Evolutionary conservation across 805 yeast species (phyloP).

Genomic region (Ogataea paraovalis): DNA sequence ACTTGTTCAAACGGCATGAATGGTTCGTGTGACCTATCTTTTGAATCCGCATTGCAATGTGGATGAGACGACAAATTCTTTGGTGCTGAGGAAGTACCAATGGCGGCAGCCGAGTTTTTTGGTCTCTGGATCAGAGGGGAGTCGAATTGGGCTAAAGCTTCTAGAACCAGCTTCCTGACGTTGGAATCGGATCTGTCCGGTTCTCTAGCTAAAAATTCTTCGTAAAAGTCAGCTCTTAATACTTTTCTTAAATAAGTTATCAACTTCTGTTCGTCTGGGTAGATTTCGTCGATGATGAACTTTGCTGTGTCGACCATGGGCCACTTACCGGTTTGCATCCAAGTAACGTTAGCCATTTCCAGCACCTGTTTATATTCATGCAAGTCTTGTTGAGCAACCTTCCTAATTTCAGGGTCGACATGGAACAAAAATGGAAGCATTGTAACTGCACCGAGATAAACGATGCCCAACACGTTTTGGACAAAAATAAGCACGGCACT

Average conservation of each 20-base stretch:
- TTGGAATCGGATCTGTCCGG: not conserved
- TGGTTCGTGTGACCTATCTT: not conserved
- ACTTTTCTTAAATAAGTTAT: constrained; percentile 1
- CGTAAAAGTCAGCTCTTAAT: not conserved
- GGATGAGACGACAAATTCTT: too few species aligned
- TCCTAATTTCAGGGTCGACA: constrained; percentile 1
- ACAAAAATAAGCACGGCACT: not conserved
- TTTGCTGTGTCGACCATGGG: not conserved
- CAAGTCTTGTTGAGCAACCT: not conserved
- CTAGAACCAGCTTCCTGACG: not conserved
- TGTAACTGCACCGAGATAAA: constrained; percentile 2
- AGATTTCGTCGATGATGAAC: constrained; percentile 2
- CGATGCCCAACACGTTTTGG: constrained; percentile 1
- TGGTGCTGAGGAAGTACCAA: too few species aligned
- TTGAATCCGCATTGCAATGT: too few species aligned
- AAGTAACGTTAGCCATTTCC: not conserved
- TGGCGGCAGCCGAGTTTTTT: too few species aligned
- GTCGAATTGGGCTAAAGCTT: not conserved
- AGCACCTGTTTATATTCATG: not conserved
- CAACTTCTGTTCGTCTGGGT: constrained; percentile 1
- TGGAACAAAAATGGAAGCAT: constrained; percentile 2
- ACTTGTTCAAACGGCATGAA: not conserved
- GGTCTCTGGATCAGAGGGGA: not conserved
- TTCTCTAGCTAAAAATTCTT: not conserved
- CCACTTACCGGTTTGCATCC: not conserved